A percentile compares a stretch with the other conserved stretches of the same genome.
Evolutionary conservation across 2,329 filamentous ascomycete species (phyloP).

Genomic region (Myotisia sp.): DNA sequence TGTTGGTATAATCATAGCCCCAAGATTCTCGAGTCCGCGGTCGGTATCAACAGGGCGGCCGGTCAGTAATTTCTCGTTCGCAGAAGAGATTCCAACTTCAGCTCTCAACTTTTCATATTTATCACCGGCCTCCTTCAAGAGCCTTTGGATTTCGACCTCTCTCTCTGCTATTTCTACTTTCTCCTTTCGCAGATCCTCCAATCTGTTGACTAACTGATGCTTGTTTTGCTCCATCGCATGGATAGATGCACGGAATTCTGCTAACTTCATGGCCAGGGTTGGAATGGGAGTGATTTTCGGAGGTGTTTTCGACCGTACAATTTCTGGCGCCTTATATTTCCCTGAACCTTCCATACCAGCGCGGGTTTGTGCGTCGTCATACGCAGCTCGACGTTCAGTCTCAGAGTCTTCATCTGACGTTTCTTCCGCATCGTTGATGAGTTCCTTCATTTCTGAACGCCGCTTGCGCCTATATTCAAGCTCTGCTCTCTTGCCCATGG

Average conservation of each 20-base stretch:
- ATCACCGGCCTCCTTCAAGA: slow-evolving; percentile 68
- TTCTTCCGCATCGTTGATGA: slow-evolving; percentile 68
- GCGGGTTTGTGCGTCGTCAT: slow-evolving; percentile 72
- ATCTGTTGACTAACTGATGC: slow-evolving; percentile 44
- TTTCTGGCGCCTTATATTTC: slow-evolving; percentile 23
- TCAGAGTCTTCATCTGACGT: slow-evolving; percentile 51
- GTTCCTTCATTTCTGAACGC: slow-evolving; percentile 63
- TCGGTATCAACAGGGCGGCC: slow-evolving; percentile 19
- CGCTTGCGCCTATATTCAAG: slow-evolving; percentile 51
- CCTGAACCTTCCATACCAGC: slow-evolving; percentile 66
- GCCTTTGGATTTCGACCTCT: slow-evolving; percentile 64
- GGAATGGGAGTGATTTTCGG: slow-evolving; percentile 67
- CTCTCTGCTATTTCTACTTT: slow-evolving; percentile 52
- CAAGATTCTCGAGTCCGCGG: slow-evolving; percentile 27
- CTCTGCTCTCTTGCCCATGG: slow-evolving; percentile 66
- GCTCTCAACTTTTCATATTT: slow-evolving; percentile 47
- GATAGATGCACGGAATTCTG: slow-evolving; percentile 48
- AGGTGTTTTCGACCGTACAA: slow-evolving; percentile 41
- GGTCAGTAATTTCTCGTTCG: slow-evolving; percentile 15
- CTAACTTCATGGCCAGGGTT: slow-evolving; percentile 52
- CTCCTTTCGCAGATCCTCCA: slow-evolving; percentile 55
- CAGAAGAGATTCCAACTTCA: slow-evolving; percentile 23
- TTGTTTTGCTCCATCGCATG: slow-evolving; percentile 50
- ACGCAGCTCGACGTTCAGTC: slow-evolving; percentile 55
- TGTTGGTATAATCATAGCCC: slow-evolving; percentile 9